Evolutionary conservation across 2,329 filamentous ascomycete genomes (phyloP).

Genomic region (Claviceps arundinis): DNA sequence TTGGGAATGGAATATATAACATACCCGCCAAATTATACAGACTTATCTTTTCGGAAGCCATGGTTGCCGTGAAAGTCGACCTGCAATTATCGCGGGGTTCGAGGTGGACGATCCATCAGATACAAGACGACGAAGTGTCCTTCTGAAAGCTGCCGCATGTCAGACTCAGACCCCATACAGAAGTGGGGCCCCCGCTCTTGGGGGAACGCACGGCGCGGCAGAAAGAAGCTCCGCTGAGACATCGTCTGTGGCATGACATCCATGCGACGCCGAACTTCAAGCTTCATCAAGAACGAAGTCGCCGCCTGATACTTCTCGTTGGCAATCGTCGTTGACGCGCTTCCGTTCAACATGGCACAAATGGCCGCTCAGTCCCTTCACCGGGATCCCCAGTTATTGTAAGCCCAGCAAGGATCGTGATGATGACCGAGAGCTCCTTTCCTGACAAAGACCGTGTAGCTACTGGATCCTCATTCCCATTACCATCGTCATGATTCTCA

Average conservation of each 20-base stretch:
- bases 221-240: not conserved
- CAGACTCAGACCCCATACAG: not conserved
- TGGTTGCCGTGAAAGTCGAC: slow-evolving; percentile 9
- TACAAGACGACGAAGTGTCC: slow-evolving; percentile 2
- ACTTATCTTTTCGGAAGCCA: slow-evolving; percentile 42
- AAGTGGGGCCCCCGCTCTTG: not conserved
- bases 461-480: slow-evolving; percentile 99
- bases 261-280: slow-evolving; percentile 1
- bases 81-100: not conserved
- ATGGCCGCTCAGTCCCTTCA: slow-evolving; percentile 88
- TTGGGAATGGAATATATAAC: not conserved
- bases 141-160: not conserved
- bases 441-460: slow-evolving; percentile 32
- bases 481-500: slow-evolving; percentile 94
- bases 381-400: slow-evolving; percentile 97
- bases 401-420: slow-evolving; percentile 22
- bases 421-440: not conserved
- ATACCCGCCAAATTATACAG: slow-evolving; percentile 55
- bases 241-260: not conserved
- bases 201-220: not conserved
- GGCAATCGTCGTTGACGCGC: not conserved
- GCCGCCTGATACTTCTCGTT: not conserved
- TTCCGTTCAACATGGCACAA: slow-evolving; percentile 54
- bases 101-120: not conserved
- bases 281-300: not conserved